Conservation (phyloP, 345 rosid species). For the Linum tenue region DNA sequence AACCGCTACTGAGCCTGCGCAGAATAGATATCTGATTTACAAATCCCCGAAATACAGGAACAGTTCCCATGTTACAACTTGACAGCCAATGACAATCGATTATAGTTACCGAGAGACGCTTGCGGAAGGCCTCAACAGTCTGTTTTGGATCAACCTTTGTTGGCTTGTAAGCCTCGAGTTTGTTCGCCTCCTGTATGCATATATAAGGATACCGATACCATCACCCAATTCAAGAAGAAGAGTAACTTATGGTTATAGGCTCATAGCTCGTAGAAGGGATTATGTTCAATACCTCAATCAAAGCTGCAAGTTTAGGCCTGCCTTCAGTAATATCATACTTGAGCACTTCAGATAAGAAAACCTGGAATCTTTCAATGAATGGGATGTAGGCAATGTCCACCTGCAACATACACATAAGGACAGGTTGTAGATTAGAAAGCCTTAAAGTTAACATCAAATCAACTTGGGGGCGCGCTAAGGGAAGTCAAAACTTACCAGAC, state of each 20-base stretch:
- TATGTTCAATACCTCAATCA: conserved; percentile 54
- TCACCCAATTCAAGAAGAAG: background rate
- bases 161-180: conserved; percentile 58
- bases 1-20: background rate
- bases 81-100: background rate
- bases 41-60: background rate
- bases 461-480: background rate
- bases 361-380: conserved; percentile 54
- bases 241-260: background rate
- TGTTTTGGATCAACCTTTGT: conserved; percentile 50
- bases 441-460: background rate
- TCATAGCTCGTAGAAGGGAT: too few relatives aligned
- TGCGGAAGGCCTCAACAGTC: conserved; percentile 39
- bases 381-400: conserved; percentile 70
- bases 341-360: conserved; percentile 36
- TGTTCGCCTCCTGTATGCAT: conserved; percentile 52
- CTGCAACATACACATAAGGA: conserved; percentile 22
- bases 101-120: conserved; percentile 36
- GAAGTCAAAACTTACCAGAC: conserved; percentile 42
- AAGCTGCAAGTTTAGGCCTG: conserved; percentile 66
- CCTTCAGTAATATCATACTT: conserved; percentile 52
- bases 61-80: background rate
- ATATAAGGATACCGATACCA: background rate
- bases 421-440: too few relatives aligned
- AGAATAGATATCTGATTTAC: background rate